Evolutionary conservation across 495 filamentous ascomycete species (phyloP).

Genomic region (Podospora pseudopauciseta): DNA sequence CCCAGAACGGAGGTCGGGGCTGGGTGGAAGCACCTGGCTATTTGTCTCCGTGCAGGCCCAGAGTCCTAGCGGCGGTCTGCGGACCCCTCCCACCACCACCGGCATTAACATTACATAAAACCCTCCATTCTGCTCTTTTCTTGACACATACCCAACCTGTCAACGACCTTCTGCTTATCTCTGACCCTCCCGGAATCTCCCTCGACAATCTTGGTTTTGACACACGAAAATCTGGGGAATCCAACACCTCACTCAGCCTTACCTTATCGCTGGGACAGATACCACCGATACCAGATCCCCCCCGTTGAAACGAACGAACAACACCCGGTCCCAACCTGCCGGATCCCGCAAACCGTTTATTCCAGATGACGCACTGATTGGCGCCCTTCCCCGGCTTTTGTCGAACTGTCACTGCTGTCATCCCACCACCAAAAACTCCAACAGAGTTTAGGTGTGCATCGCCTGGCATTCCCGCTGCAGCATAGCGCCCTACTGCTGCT

Average conservation of each 20-base stretch:
- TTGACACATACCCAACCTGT: conserved; percentile 48
- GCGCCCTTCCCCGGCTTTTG: conserved; percentile 32
- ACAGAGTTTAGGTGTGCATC: background rate
- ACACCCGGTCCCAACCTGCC: conserved; percentile 41
- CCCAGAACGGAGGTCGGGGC: conserved; percentile 18
- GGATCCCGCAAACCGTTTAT: conserved; percentile 42
- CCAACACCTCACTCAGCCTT: conserved; percentile 19
- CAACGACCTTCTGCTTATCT: conserved; percentile 44
- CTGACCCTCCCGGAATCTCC: conserved; percentile 32
- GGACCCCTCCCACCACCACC: conserved; percentile 33
- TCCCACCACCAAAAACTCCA: conserved; percentile 3
- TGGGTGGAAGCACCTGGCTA: conserved; percentile 28
- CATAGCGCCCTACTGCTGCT: background rate
- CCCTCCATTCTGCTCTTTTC: conserved; percentile 45
- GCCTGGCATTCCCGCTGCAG: conserved; percentile 1
- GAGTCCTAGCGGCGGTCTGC: conserved; percentile 27
- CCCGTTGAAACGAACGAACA: background rate
- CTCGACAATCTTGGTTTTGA: conserved; percentile 38
- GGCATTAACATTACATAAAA: conserved; percentile 56
- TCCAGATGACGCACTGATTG: conserved; percentile 51
- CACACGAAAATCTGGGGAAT: conserved; percentile 35
- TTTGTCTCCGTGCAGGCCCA: conserved; percentile 27
- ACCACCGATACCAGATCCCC: background rate
- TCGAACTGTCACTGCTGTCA: conserved; percentile 20
- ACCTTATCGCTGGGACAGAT: conserved; percentile 34